Evolutionary conservation across 1,284 basidiomycete genomes (phyloP), one percentile per base, ranked within the genome.

Genomic region (Filobasidium uniguttulatum): DNA sequence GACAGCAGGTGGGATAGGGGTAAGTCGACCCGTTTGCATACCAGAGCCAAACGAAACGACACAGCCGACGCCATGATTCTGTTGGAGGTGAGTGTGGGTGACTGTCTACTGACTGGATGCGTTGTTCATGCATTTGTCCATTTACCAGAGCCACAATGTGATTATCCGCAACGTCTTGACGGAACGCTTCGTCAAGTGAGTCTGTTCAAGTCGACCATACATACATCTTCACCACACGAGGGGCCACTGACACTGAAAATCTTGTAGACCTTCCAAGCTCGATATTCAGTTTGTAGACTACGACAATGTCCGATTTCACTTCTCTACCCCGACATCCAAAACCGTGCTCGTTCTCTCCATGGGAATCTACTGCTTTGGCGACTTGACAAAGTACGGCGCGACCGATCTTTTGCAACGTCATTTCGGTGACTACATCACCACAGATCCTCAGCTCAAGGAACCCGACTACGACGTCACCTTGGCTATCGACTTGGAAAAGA

Each of bases 261-360:
- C 51, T 25, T 53, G 43, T 53, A 94, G 89, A 64, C 87, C 91
- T 14, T 79, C 82, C 3, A 81, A 85, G 19, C 76, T 94, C 54
- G 94, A 98, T 71, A 84, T 97, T 54, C 81, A 86, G 54, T 97
- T 98, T 60, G 91, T 96, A 49, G 93, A 98, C 72, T 98, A 90
- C 63, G 94, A 99, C 70, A 85, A 88, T 46, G 91, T 98, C 47
- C 79, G 89, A 44, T 98, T 97, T 72, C 90, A 85, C 66, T 71
- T 98, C 48, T 85, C 85, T 10, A 90, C 88, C 0, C 83, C 84
- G 3, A 80, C 86, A 36, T 80, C 82, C 63, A 89, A 89, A 59
- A 75, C 73, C 66, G 82, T 83, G 2, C 69, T 79, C 2, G 74
- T 86, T 33, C 77, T 99, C 15, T 96, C 91, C 30, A 98, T 99